Evolutionary conservation across 176 grass and related monocot species (phyloP).

Genomic region (Thinopyrum elongatum): DNA sequence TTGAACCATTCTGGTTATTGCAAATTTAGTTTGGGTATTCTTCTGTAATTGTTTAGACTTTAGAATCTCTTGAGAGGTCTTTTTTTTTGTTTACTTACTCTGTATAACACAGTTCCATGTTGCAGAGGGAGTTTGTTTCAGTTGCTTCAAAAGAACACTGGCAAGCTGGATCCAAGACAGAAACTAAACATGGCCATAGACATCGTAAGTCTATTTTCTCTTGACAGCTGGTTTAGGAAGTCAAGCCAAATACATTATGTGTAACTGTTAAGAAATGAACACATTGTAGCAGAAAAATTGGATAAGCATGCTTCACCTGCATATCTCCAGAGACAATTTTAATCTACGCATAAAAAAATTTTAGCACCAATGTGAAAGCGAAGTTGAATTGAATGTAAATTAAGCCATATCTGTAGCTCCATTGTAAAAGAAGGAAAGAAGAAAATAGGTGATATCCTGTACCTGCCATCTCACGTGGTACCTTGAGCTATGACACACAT

Average conservation of each 20-base stretch:
- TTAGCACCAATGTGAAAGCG: background rate
- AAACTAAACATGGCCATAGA: constrained; percentile 81
- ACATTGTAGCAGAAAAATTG: background rate
- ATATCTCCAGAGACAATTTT: constrained; percentile 2
- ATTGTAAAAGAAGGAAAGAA: background rate
- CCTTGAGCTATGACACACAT: background rate
- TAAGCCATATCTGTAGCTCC: background rate
- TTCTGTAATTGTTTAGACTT: background rate
- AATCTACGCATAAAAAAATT: background rate
- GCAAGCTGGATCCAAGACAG: constrained; percentile 74
- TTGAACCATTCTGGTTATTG: background rate
- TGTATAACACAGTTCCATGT: constrained; percentile 14
- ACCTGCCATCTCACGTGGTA: constrained; percentile 6
- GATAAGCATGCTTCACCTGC: background rate
- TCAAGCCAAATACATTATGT: background rate
- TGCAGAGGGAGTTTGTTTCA: constrained; percentile 86
- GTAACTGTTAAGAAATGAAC: background rate
- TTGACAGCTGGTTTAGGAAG: constrained; percentile 15
- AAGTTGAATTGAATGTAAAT: constrained; percentile 1
- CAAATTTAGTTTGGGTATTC: background rate
- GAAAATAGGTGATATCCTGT: background rate
- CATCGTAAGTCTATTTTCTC: constrained; percentile 64
- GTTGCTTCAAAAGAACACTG: constrained; percentile 74
- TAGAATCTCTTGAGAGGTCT: background rate
- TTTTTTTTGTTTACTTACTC: background rate